Evolutionary conservation across 768 basidiomycete genomes (phyloP).

Genomic region (Sarcomyxa edulis): DNA sequence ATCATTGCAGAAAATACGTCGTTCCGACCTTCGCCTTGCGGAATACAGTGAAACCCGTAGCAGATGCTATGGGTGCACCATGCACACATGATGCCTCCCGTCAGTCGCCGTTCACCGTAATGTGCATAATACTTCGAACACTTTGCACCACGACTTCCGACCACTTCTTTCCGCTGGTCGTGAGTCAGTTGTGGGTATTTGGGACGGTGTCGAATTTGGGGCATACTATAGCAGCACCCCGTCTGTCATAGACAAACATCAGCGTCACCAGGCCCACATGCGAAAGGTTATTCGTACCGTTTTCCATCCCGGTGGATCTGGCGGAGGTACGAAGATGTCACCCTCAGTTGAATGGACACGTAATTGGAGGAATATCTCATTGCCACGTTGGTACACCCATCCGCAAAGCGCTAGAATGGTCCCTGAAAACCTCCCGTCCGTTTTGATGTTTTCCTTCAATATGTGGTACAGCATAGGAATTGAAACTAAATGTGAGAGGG

Average conservation of each 20-base stretch:
- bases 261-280: too few relatives aligned
- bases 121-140: constrained; percentile 23
- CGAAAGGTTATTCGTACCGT: too few relatives aligned
- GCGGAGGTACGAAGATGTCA: too few relatives aligned
- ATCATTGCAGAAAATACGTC: constrained; percentile 33
- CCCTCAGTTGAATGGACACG: too few relatives aligned
- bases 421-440: neutral
- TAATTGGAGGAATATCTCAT: constrained; percentile 3
- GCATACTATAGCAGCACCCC: constrained; percentile 24
- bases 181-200: constrained; percentile 19
- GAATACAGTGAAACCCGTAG: constrained; percentile 31
- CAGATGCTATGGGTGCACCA: constrained; percentile 28
- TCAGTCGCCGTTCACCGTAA: constrained; percentile 20
- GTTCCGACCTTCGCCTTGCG: constrained; percentile 27
- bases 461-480: constrained; percentile 13
- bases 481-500: constrained; percentile 4
- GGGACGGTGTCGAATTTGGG: constrained; percentile 20
- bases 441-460: neutral
- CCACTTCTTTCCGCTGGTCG: constrained; percentile 11
- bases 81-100: constrained; percentile 23
- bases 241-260: constrained; percentile 17
- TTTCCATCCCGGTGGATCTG: constrained; percentile 9
- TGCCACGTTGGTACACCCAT: constrained; percentile 9
- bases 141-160: constrained; percentile 9
- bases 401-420: constrained; percentile 4